Evolutionary conservation across 1,284 basidiomycete genomes (phyloP).

Genomic region (Ganoderma multipileum): DNA sequence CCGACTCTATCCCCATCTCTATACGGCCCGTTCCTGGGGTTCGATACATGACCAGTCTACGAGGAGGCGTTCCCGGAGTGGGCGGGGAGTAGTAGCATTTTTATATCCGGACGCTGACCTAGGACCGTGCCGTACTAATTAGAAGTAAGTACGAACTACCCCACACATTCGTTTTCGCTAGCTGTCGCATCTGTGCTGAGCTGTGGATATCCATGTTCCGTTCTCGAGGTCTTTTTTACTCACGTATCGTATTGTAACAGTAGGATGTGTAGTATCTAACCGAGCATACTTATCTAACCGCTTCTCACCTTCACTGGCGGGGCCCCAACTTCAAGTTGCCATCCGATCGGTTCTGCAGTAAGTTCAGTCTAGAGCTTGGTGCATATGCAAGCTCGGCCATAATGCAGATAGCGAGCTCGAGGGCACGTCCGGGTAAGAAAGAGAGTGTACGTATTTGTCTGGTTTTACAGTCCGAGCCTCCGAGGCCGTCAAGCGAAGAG

Average conservation of each 20-base stretch:
- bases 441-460: neutral
- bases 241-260: conserved; percentile 20
- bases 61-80: neutral
- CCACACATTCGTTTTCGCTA: conserved; percentile 14
- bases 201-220: neutral
- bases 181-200: conserved; percentile 3
- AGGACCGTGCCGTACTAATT: neutral
- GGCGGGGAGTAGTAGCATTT: neutral
- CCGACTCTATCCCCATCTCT: neutral
- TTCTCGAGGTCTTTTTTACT: neutral
- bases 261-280: conserved; percentile 18
- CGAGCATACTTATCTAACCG: conserved; percentile 1
- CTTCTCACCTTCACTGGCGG: neutral
- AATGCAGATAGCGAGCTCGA: neutral
- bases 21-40: neutral
- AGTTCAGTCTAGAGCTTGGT: neutral
- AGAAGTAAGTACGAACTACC: conserved; percentile 1
- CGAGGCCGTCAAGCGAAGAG: neutral
- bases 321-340: too few relatives aligned
- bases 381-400: neutral
- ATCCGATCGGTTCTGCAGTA: neutral
- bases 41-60: neutral
- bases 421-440: neutral
- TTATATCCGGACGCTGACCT: neutral
- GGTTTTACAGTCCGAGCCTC: neutral